phyloP scores from a whole-genome alignment of 371 early-diverging fungal species.

The Cokeromyces recurvatus region DNA sequence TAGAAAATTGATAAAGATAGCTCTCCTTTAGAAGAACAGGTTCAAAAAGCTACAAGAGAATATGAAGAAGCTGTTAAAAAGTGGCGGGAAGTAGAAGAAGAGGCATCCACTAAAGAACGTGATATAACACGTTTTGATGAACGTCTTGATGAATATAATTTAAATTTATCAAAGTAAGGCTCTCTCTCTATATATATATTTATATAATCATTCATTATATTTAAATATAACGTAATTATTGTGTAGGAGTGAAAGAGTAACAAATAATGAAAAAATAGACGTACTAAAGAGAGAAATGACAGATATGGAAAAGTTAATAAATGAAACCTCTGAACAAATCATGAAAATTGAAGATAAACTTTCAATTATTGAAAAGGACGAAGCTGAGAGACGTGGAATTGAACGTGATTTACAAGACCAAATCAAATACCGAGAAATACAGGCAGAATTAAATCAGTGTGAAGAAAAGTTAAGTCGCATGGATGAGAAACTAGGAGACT shows the following conservation, averaged over 20 bases:
- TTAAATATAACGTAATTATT: too few relatives aligned
- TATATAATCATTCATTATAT: too few relatives aligned
- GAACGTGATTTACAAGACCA: slow-evolving; percentile 69
- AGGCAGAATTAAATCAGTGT: slow-evolving; percentile 26
- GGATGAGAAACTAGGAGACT: slow-evolving; percentile 19
- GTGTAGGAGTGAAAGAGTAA: not conserved
- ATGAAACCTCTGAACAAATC: slow-evolving; percentile 3
- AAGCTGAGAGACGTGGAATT: slow-evolving; percentile 38
- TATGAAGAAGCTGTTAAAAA: slow-evolving; percentile 22
- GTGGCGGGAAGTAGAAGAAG: slow-evolving; percentile 10
- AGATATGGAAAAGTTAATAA: too few relatives aligned
- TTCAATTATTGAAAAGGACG: slow-evolving; percentile 43
- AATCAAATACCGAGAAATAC: slow-evolving; percentile 49
- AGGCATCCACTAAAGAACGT: slow-evolving; percentile 1
- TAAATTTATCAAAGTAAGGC: slow-evolving; percentile 13
- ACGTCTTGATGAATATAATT: slow-evolving; percentile 8
- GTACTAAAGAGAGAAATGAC: too few relatives aligned
- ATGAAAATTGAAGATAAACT: slow-evolving; percentile 21
- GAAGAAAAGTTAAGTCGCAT: slow-evolving; percentile 29
- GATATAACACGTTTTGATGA: slow-evolving; percentile 4
- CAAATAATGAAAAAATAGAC: slow-evolving; percentile 8
- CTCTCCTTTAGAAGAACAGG: slow-evolving; percentile 15
- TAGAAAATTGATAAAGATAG: slow-evolving; percentile 8
- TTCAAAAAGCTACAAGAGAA: slow-evolving; percentile 20
- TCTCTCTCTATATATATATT: not conserved